These are phyloP conservation scores for Aspergillus terreus DNA, from an alignment of 2,329 filamentous ascomycete species.

Conservation along the genomic window DNA sequence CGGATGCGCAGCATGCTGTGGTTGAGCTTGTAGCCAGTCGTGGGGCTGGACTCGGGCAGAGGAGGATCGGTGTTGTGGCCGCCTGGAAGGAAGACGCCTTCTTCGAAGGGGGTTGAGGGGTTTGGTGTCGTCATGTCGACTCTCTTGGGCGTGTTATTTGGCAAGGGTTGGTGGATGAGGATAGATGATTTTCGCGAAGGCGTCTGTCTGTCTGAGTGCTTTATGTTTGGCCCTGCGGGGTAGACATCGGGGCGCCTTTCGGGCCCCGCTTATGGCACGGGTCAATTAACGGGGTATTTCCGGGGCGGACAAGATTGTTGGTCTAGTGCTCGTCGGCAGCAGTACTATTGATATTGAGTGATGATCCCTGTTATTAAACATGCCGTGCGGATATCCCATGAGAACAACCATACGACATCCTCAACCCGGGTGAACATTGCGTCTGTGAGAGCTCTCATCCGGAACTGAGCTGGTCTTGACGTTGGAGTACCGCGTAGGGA, in stretches of 20 bases:
- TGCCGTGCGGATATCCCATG: no score
- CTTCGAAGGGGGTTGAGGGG: slow-evolving; percentile 17
- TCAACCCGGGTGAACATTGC: not conserved
- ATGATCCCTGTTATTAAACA: no score
- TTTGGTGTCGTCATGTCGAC: slow-evolving; percentile 1
- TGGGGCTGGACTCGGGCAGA: slow-evolving; percentile 23
- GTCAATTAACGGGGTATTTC: not conserved
- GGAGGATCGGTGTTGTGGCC: slow-evolving; percentile 28
- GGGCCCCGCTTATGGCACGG: no score
- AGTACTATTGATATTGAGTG: no score
- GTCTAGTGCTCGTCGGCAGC: no score
- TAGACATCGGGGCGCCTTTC: not conserved
- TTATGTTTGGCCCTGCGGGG: no score
- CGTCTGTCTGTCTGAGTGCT: no score
- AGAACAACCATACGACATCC: not conserved
- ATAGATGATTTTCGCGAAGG: not conserved
- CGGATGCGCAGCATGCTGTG: slow-evolving; percentile 37
- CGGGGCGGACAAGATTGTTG: not conserved
- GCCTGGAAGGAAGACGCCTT: slow-evolving; percentile 27
- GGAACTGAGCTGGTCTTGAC: not conserved
- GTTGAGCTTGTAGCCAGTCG: slow-evolving; percentile 34
- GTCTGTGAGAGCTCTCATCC: not conserved
- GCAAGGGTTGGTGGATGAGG: not conserved
- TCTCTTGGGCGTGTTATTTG: slow-evolving; percentile 1
- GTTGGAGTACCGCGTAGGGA: slow-evolving; percentile 1